Base-by-base conservation (phyloP, 768 basidiomycete species). In the Mycena kentingensis region DNA sequence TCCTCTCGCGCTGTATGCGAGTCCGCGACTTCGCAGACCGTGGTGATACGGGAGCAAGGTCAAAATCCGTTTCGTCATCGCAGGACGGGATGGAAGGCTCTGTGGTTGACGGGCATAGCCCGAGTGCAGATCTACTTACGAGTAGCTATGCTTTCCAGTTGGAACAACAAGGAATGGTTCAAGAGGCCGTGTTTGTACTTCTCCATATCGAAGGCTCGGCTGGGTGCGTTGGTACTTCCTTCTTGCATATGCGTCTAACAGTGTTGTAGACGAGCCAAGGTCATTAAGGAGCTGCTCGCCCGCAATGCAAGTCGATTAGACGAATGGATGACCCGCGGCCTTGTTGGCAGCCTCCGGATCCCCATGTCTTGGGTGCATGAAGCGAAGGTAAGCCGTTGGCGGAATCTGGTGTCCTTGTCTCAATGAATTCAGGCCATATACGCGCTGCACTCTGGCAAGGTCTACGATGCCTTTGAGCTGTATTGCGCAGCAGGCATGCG, bases 21-120 rank as follows among this genome's bases (percentile, higher is more conserved):
- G 71, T 88, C 31, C 82, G 94, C 19, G 95, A 98, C 66, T 89
- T 96, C 60, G 82, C 84, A n/a, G 96, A 98, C 66, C 81, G 94
- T 10, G 79, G 77, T 29, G 77, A 81, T 18, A 68, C 76, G 3
- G 73, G 73, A 57, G 67, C 55, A 54, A 70, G 49, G 60, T 67
- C 21, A 56, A 43, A 29, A 43, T 62, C 51, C 28, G 32, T 60
- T 31, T 44, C 26, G 61, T 65, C 43, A 67, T 68, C 13, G 68
- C 73, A 67, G 31, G 74, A 70, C 3, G 78, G 75, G 6, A 75
- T 71, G 0, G 72, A 69, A n/a, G 77, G 77, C n/a, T 70, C 68
- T 32, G 70, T 61, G 25, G 74, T 77, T 5, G 85, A 90, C 38
- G 92, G 94, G 0, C 88, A 91, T 63, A 92, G 88, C 66, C 84